Percentiles rank a stretch among this genome's conserved stretches.
These are phyloP conservation scores for Mycena maculata DNA, from an alignment of 768 basidiomycete genomes.

Conservation along the genomic window DNA sequence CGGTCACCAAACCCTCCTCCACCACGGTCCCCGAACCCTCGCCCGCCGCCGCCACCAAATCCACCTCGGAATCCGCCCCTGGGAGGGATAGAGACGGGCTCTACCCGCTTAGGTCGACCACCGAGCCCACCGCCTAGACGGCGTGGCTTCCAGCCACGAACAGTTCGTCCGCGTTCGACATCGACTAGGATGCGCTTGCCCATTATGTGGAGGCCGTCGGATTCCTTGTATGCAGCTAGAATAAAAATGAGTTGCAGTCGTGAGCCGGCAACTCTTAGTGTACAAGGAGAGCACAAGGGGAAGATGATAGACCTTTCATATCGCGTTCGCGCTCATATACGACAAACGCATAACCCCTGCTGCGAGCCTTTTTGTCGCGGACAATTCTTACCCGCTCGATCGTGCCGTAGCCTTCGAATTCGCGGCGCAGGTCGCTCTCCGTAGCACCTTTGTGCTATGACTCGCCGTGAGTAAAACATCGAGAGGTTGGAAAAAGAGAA, in stretches of 20 bases:
- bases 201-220: conserved; percentile 95
- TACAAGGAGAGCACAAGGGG: conserved; percentile 27
- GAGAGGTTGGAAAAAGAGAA: conserved; percentile 30
- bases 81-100: conserved; percentile 48
- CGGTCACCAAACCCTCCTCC: conserved; percentile 54
- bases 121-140: conserved; percentile 98
- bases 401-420: conserved; percentile 95
- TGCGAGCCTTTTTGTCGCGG: conserved; percentile 87
- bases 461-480: conserved; percentile 30
- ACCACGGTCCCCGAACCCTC: conserved; percentile 56
- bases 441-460: conserved; percentile 89
- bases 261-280: conserved; percentile 30
- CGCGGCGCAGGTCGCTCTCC: conserved; percentile 91
- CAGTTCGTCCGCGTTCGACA: conserved; percentile 97
- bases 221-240: conserved; percentile 96
- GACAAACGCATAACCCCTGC: conserved; percentile 94
- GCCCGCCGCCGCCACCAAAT: conserved; percentile 55
- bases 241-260: conserved; percentile 36
- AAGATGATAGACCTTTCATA: conserved; percentile 87
- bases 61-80: conserved; percentile 52
- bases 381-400: conserved; percentile 96
- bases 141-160: conserved; percentile 98
- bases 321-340: conserved; percentile 98
- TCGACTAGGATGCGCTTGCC: conserved; percentile 97
- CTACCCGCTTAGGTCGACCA: conserved; percentile 90